These are phyloP conservation scores for Colletotrichum musae DNA, from an alignment of 2,329 filamentous ascomycete genomes.

Conservation along the genomic window DNA sequence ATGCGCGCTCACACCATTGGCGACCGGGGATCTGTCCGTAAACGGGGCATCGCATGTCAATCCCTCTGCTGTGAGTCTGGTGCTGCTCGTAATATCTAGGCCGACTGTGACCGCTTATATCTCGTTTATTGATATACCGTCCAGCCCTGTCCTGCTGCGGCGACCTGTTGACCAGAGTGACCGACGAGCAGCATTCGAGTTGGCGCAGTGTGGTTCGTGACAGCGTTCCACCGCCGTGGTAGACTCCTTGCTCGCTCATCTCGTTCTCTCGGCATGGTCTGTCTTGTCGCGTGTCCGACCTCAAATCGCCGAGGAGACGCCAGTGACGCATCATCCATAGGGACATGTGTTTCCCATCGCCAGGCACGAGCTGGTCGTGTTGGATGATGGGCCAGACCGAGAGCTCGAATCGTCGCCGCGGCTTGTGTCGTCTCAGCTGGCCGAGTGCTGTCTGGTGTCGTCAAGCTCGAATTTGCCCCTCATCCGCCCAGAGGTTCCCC, in stretches of 20 bases:
- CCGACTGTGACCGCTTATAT: constrained; percentile 3
- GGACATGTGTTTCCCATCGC: constrained; percentile 9
- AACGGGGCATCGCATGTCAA: constrained; percentile 36
- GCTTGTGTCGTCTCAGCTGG: neutral
- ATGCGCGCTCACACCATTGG: constrained; percentile 30
- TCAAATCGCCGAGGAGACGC: constrained; percentile 19
- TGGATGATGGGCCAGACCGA: constrained; percentile 6
- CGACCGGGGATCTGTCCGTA: constrained; percentile 18
- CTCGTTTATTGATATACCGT: constrained; percentile 5
- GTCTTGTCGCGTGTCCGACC: constrained; percentile 5
- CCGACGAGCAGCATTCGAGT: constrained; percentile 5
- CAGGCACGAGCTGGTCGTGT: neutral
- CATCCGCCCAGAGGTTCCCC: constrained; percentile 33
- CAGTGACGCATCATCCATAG: constrained; percentile 6
- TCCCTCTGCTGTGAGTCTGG: constrained; percentile 21
- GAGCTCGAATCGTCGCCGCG: constrained; percentile 10
- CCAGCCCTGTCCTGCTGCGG: neutral
- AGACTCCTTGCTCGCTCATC: neutral
- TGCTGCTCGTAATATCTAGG: constrained; percentile 6
- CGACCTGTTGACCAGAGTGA: too few relatives aligned
- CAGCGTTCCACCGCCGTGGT: neutral
- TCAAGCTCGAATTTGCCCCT: constrained; percentile 34
- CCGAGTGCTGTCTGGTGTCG: neutral
- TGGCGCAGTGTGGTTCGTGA: constrained; percentile 11
- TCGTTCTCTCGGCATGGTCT: constrained; percentile 1